Conservation (phyloP, 495 filamentous ascomycete genomes). For the Neohortaea acidophila region DNA sequence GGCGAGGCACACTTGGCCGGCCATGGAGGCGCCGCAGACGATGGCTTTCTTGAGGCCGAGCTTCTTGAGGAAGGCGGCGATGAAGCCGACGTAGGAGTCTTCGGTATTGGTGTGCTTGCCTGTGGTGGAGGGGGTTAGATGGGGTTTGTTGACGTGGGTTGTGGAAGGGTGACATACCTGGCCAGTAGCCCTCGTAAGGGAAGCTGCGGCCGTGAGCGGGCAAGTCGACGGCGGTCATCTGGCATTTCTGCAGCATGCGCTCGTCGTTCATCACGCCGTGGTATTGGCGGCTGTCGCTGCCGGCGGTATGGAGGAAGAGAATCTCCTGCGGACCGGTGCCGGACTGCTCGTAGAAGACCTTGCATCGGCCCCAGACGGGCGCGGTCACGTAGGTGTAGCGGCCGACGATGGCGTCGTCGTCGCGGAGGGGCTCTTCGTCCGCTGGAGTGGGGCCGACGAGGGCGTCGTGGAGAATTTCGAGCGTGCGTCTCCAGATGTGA, state of each 20-base stretch:
- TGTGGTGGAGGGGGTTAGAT: neutral
- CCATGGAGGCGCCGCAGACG: conserved; percentile 31
- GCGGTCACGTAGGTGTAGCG: conserved; percentile 27
- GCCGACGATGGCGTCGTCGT: conserved; percentile 25
- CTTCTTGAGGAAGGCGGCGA: conserved; percentile 25
- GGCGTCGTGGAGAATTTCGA: conserved; percentile 28
- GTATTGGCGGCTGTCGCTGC: conserved; percentile 27
- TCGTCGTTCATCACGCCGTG: conserved; percentile 30
- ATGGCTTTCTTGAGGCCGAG: conserved; percentile 27
- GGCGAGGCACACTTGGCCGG: conserved; percentile 30
- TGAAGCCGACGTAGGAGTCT: conserved; percentile 28
- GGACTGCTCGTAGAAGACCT: conserved; percentile 28
- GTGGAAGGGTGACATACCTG: conserved; percentile 7
- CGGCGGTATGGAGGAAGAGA: conserved; percentile 30
- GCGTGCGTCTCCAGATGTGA: conserved; percentile 27
- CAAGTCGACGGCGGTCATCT: conserved; percentile 29
- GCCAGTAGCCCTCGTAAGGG: conserved; percentile 21
- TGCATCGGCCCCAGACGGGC: conserved; percentile 27
- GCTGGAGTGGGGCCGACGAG: conserved; percentile 23
- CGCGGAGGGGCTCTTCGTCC: conserved; percentile 18
- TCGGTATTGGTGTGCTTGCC: conserved; percentile 30
- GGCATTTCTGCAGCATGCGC: conserved; percentile 24
- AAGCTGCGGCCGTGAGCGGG: conserved; percentile 29
- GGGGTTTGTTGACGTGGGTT: neutral
- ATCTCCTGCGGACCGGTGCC: conserved; percentile 28